Conservation (phyloP, 176 grass and related monocot species). For the Chrysopogon serrulatus region DNA sequence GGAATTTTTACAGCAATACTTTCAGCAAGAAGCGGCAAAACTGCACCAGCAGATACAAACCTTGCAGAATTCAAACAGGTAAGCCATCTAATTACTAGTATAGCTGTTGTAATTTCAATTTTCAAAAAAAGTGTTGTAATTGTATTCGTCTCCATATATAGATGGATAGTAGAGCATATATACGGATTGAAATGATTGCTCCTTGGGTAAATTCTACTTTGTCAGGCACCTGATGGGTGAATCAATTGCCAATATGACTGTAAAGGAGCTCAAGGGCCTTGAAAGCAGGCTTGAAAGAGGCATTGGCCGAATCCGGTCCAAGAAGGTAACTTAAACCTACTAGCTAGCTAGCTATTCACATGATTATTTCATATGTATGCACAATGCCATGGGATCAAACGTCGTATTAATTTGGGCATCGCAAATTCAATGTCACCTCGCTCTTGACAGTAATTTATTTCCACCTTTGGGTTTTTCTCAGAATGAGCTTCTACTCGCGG, state of each 20-base stretch:
- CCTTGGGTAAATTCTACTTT: neutral
- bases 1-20: slow-evolving; percentile 61
- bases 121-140: too few relatives aligned
- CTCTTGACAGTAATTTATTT: neutral
- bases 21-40: slow-evolving; percentile 68
- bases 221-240: slow-evolving; percentile 73
- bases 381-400: too few relatives aligned
- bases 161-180: neutral
- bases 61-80: slow-evolving; percentile 73
- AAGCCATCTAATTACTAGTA: neutral
- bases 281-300: slow-evolving; percentile 67
- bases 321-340: slow-evolving; percentile 43
- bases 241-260: slow-evolving; percentile 52
- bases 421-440: neutral
- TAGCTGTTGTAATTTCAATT: neutral
- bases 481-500: slow-evolving; percentile 64
- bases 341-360: neutral
- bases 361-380: neutral
- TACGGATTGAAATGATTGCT: neutral
- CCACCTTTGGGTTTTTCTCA: slow-evolving; percentile 25
- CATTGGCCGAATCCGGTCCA: slow-evolving; percentile 57
- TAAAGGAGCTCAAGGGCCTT: slow-evolving; percentile 73
- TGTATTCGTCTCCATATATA: neutral
- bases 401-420: neutral
- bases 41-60: slow-evolving; percentile 70